These are phyloP conservation scores for Alternaria sp. DNA, from an alignment of 2,329 filamentous ascomycete genomes.

Conservation along the genomic window DNA sequence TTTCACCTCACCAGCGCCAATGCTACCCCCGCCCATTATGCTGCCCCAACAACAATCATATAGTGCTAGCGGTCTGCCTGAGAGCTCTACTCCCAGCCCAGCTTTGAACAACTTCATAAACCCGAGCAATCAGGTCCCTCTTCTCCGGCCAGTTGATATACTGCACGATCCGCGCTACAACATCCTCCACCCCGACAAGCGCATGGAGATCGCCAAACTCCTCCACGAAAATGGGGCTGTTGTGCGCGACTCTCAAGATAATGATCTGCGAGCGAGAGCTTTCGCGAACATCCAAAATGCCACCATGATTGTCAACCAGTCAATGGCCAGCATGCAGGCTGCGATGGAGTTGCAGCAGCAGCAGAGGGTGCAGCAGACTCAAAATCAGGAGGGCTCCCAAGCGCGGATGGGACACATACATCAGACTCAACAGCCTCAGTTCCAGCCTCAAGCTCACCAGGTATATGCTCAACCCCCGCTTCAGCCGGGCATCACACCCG, in stretches of 20 bases:
- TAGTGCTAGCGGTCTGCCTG: neutral
- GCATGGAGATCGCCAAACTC: neutral
- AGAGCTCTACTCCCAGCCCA: neutral
- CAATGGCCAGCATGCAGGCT: neutral
- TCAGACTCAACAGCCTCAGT: neutral
- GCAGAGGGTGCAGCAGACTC: neutral
- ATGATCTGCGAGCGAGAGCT: neutral
- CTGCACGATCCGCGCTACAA: neutral
- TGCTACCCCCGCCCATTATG: neutral
- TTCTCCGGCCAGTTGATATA: constrained; percentile 1
- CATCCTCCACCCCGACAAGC: neutral
- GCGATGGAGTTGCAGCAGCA: neutral
- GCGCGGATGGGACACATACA: neutral
- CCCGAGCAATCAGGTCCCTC: neutral
- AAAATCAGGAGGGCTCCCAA: neutral
- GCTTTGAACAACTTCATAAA: neutral
- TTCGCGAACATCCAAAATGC: neutral
- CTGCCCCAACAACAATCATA: neutral
- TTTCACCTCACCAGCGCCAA: neutral
- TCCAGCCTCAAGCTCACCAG: neutral
- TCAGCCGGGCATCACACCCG: neutral
- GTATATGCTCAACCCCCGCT: neutral
- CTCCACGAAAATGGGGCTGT: neutral
- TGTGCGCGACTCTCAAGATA: neutral
- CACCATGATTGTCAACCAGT: neutral